Evolutionary conservation across 768 basidiomycete genomes (phyloP), one percentile per base, ranked within the genome.

Genomic region (Phanerodontia chrysosporium): DNA sequence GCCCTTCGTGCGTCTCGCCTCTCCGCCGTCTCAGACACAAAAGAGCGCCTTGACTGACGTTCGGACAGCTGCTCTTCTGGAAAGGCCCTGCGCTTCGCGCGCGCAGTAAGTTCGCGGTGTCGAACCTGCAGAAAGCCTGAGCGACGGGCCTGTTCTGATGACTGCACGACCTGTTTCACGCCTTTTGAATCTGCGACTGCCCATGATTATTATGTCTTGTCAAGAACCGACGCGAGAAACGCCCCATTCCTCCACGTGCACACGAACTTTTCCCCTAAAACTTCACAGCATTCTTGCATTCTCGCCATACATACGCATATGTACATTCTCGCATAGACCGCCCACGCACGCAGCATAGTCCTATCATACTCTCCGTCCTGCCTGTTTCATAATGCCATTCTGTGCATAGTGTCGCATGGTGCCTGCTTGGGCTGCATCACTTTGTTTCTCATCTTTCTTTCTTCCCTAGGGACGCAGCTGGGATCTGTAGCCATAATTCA

Each of bases 1-100:
- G 14, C 80, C 79, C 13, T 80, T 70, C 51, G 77, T 78, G 63
- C 45, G 74, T 68, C 45, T 25, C 46, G 9, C 29, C 14, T 5
- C 18, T 21, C 12, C 9, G 28, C 14, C 21, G 39, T 42, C 27
- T 58, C 16, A 42, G 18, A 10, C 14, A 18, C n/a, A 5, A 49
- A 14, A n/a, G 36, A 49, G 28, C 36, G 24, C 9, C 25, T 30
- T 25, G 10, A 21, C 22, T 12, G 8, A 10, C 18, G 8, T 42
- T 18, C 18, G 39, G 42, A 2, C 54, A 70, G 69, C 51, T 70
- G 10, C 58, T 70, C 44, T 60, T 68, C 46, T 66, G 60, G 55
- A 62, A 66, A 45, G 69, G 69, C 1, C 67, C 69, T 1, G 56
- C 44, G 9, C 66, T 70, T 39, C 66, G 69, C 2, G 64, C 66